phyloP scores from a whole-genome alignment of 106 monocot species.

The Amphibolis antarctica region DNA sequence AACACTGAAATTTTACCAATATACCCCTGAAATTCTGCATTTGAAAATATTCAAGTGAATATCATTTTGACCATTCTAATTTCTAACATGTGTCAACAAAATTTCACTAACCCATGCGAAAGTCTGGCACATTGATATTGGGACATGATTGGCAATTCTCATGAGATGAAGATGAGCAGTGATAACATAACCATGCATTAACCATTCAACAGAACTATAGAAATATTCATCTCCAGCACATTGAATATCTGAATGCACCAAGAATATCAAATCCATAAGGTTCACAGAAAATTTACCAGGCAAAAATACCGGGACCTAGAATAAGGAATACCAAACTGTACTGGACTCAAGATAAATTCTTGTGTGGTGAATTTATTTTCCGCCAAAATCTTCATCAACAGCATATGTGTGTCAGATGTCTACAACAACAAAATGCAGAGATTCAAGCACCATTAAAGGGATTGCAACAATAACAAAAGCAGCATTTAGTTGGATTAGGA shows the following conservation, averaged over 20 bases:
- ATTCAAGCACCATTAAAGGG: neutral
- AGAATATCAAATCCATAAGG: neutral
- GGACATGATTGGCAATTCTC: too few relatives aligned
- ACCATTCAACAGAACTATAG: neutral
- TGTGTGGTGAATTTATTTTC: conserved; percentile 52
- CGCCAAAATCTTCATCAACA: conserved; percentile 46
- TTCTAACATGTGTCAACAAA: too few relatives aligned
- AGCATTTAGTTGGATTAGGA: neutral
- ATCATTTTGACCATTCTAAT: too few relatives aligned
- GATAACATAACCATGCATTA: too few relatives aligned
- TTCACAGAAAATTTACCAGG: conserved; percentile 49
- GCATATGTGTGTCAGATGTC: conserved; percentile 77
- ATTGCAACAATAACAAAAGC: neutral
- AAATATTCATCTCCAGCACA: neutral
- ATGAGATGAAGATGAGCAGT: too few relatives aligned
- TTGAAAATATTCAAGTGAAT: too few relatives aligned
- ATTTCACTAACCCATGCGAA: too few relatives aligned
- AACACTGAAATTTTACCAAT: too few relatives aligned
- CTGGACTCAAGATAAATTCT: conserved; percentile 78
- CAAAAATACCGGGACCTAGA: conserved; percentile 96
- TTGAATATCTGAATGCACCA: neutral
- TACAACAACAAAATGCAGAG: conserved; percentile 16
- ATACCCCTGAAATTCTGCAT: too few relatives aligned
- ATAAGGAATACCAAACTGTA: conserved; percentile 91
- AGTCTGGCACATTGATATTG: too few relatives aligned